Conservation (phyloP, 2,329 filamentous ascomycete genomes). For the Stachybotrys chlorohalonatus region DNA sequence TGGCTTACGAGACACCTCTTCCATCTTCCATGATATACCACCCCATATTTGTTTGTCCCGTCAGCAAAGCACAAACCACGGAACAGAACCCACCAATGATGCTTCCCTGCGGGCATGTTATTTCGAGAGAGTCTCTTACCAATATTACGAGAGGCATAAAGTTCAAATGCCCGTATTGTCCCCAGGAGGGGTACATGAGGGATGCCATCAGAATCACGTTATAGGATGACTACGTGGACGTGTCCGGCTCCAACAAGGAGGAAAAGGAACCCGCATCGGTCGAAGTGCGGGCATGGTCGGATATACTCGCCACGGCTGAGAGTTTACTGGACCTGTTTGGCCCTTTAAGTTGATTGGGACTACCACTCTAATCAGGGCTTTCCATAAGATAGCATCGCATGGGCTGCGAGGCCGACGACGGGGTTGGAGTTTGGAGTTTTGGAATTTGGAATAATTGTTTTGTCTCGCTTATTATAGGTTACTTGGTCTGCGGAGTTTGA, state of each 20-base stretch:
- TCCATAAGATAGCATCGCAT: too few relatives aligned
- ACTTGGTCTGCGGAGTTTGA: too few relatives aligned
- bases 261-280: neutral
- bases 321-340: too few relatives aligned
- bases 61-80: conserved; percentile 92
- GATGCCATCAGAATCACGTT: conserved; percentile 69
- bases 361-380: too few relatives aligned
- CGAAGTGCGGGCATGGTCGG: too few relatives aligned
- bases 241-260: neutral
- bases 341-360: too few relatives aligned
- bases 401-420: too few relatives aligned
- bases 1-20: conserved; percentile 66
- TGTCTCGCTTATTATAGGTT: too few relatives aligned
- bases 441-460: too few relatives aligned
- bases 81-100: conserved; percentile 93
- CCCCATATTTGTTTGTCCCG: conserved; percentile 94
- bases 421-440: too few relatives aligned
- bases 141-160: conserved; percentile 68
- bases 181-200: conserved; percentile 66
- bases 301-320: too few relatives aligned
- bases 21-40: conserved; percentile 66
- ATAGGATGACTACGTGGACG: conserved; percentile 18
- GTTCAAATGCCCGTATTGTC: conserved; percentile 97
- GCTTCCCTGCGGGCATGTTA: conserved; percentile 90
- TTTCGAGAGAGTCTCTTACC: conserved; percentile 75